Conservation (phyloP, 768 basidiomycete species). For the Saitozyma podzolica region DNA sequence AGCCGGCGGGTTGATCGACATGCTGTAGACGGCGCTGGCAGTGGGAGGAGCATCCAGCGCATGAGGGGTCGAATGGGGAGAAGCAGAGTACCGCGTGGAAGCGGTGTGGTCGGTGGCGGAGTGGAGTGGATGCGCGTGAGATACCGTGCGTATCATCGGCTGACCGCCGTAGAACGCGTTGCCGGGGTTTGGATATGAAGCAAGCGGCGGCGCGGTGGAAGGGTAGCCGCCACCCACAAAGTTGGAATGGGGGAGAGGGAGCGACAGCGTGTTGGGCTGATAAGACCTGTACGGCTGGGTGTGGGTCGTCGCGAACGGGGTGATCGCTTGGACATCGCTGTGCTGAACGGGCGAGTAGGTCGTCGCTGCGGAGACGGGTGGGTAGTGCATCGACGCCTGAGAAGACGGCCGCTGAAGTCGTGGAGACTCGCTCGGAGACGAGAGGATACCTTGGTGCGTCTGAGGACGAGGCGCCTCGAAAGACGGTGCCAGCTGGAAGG, state of each 20-base stretch:
- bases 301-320: constrained; percentile 18
- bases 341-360: too few relatives aligned
- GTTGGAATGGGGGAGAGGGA: constrained; percentile 15
- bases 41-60: constrained; percentile 24
- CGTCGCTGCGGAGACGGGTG: constrained; percentile 6
- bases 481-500: constrained; percentile 15
- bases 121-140: constrained; percentile 43
- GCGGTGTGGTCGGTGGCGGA: constrained; percentile 40
- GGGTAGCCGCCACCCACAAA: constrained; percentile 12
- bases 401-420: constrained; percentile 30
- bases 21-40: constrained; percentile 3
- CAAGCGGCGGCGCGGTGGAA: constrained; percentile 23
- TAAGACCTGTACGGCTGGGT: constrained; percentile 16
- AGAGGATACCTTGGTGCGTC: constrained; percentile 34
- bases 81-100: constrained; percentile 41
- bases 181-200: constrained; percentile 21
- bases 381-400: constrained; percentile 36
- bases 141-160: constrained; percentile 40
- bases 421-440: constrained; percentile 36
- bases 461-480: constrained; percentile 30
- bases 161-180: constrained; percentile 26
- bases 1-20: background rate
- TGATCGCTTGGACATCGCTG: constrained; percentile 9
- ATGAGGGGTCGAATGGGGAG: constrained; percentile 30
- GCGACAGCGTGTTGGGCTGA: constrained; percentile 12